Evolutionary conservation across 2,329 filamentous ascomycete genomes (phyloP).

Genomic region (Graphiopsis chlorocephala): DNA sequence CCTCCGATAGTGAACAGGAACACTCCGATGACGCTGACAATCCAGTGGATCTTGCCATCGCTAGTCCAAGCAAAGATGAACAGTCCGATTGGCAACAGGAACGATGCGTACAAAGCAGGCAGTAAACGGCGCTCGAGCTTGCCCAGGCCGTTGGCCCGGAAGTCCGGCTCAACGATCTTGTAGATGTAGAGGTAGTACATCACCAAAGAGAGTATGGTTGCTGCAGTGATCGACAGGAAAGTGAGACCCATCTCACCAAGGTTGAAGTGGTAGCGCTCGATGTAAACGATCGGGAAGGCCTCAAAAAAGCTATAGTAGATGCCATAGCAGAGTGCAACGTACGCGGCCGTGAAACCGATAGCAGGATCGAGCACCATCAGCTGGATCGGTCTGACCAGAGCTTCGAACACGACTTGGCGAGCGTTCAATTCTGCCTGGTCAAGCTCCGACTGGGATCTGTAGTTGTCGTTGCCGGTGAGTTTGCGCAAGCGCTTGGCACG

Average conservation of each 20-base stretch:
- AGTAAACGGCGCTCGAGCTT: constrained; percentile 32
- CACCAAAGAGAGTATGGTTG: constrained; percentile 51
- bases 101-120: constrained; percentile 30
- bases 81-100: constrained; percentile 32
- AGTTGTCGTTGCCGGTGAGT: constrained; percentile 54
- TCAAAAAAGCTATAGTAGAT: constrained; percentile 64
- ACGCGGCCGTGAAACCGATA: constrained; percentile 61
- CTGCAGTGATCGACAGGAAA: constrained; percentile 60
- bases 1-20: constrained; percentile 37
- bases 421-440: constrained; percentile 56
- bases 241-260: constrained; percentile 58
- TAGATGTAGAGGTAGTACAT: constrained; percentile 27
- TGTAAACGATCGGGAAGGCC: constrained; percentile 64
- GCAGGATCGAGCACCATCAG: constrained; percentile 48
- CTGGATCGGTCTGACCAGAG: constrained; percentile 60
- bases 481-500: constrained; percentile 61
- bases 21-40: constrained; percentile 41
- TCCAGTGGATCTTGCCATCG: constrained; percentile 36
- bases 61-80: constrained; percentile 36
- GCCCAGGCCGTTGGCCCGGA: constrained; percentile 24
- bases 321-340: constrained; percentile 60
- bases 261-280: constrained; percentile 58
- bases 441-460: constrained; percentile 64
- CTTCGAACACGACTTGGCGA: constrained; percentile 50
- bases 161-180: constrained; percentile 26